Evolutionary conservation across 176 grass and related monocot species (phyloP).

Genomic region (Alopecurus myosuroides): DNA sequence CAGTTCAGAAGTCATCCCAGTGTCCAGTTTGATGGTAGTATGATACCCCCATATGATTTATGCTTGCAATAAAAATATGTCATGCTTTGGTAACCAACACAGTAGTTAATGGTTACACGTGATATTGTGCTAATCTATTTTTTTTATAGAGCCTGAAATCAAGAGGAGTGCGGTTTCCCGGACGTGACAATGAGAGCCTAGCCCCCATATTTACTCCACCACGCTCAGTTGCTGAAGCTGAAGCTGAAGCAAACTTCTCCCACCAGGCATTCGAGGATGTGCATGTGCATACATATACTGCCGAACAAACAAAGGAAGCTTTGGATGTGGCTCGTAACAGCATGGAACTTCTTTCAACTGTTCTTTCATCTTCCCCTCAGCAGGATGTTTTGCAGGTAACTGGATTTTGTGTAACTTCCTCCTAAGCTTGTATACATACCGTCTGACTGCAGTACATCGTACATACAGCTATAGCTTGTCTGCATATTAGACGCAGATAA

Average conservation of each 20-base stretch:
- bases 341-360: constrained; percentile 85
- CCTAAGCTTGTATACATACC: neutral
- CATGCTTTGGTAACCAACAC: neutral
- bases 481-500: neutral
- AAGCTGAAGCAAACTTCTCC: constrained; percentile 39
- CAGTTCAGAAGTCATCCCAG: neutral
- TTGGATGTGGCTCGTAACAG: constrained; percentile 94
- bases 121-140: constrained; percentile 3
- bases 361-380: constrained; percentile 88
- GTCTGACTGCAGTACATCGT: neutral
- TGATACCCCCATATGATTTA: constrained; percentile 1
- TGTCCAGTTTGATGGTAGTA: constrained; percentile 3
- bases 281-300: constrained; percentile 55
- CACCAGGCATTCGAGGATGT: constrained; percentile 59
- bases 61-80: neutral
- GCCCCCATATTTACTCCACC: constrained; percentile 78
- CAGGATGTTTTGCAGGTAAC: constrained; percentile 91
- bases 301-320: constrained; percentile 76
- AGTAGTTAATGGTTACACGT: neutral
- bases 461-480: neutral
- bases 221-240: constrained; percentile 59
- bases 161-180: constrained; percentile 85
- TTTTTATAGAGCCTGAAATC: constrained; percentile 87
- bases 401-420: constrained; percentile 29
- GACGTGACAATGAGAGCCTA: constrained; percentile 72